These are phyloP conservation scores for Nepenthes alata DNA, from an alignment of 179 eudicot species.

Conservation along the genomic window DNA sequence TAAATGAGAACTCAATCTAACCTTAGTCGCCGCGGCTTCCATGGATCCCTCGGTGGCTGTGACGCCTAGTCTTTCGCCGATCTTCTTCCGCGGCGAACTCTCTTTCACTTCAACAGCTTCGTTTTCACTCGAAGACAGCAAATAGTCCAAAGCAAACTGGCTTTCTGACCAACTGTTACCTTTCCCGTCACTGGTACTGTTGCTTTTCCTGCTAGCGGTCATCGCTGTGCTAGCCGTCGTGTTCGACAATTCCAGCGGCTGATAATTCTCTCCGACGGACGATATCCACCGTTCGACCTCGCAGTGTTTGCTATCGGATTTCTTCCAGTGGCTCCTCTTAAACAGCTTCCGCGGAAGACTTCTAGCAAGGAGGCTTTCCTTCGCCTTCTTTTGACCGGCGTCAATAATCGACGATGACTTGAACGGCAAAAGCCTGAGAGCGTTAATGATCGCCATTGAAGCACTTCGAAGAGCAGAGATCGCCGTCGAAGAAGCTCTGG, in stretches of 20 bases:
- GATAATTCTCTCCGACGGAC: slow-evolving; percentile 24
- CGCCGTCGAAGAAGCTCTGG: slow-evolving; percentile 1
- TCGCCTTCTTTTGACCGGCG: neutral
- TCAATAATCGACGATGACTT: slow-evolving; percentile 2
- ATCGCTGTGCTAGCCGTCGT: slow-evolving; percentile 18
- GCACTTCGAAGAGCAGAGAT: slow-evolving; percentile 42
- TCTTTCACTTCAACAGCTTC: slow-evolving; percentile 27
- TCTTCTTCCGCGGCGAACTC: slow-evolving; percentile 1
- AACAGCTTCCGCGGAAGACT: slow-evolving; percentile 41
- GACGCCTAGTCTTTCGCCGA: slow-evolving; percentile 17
- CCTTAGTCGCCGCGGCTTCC: slow-evolving; percentile 26
- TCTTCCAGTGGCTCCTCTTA: slow-evolving; percentile 6
- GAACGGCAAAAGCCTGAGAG: slow-evolving; percentile 45
- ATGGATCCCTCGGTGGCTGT: slow-evolving; percentile 17
- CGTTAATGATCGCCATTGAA: slow-evolving; percentile 38
- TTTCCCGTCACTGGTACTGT: slow-evolving; percentile 18
- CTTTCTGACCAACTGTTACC: slow-evolving; percentile 26
- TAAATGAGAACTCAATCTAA: neutral
- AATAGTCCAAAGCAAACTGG: slow-evolving; percentile 19
- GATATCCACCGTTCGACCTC: slow-evolving; percentile 56
- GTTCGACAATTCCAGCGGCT: slow-evolving; percentile 24
- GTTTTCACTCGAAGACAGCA: slow-evolving; percentile 17
- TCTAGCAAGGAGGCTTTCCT: slow-evolving; percentile 16
- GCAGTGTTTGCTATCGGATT: slow-evolving; percentile 1
- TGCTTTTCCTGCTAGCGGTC: slow-evolving; percentile 5